Evolutionary conservation across 2,329 filamentous ascomycete genomes (phyloP).

Genomic region (Fusarium concolor): DNA sequence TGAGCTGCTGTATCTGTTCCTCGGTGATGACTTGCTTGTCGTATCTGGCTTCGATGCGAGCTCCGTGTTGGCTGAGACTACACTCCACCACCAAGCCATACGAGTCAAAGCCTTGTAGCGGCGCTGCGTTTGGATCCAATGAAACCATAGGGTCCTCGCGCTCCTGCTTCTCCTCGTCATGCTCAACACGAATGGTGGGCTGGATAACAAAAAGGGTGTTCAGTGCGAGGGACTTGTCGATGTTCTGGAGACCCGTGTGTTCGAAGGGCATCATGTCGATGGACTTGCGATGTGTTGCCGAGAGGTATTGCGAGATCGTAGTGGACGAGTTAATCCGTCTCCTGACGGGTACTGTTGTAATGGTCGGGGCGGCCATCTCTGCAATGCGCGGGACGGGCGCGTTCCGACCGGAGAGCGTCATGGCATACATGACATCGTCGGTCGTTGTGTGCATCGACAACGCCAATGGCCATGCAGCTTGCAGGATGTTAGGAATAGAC

Average conservation of each 20-base stretch:
- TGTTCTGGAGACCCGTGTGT: background rate
- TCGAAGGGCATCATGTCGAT: background rate
- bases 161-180: background rate
- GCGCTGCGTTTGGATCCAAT: constrained; percentile 4
- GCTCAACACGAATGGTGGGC: constrained; percentile 7
- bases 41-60: constrained; percentile 6
- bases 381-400: constrained; percentile 38
- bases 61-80: background rate
- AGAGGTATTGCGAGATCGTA: background rate
- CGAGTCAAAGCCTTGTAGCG: constrained; percentile 7
- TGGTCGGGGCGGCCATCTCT: constrained; percentile 11
- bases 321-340: background rate
- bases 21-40: constrained; percentile 3
- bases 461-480: constrained; percentile 47
- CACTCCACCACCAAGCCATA: constrained; percentile 5
- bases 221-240: background rate
- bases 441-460: constrained; percentile 1
- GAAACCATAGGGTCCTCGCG: constrained; percentile 5
- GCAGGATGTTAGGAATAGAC: background rate
- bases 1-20: constrained; percentile 3
- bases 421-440: constrained; percentile 56
- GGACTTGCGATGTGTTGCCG: background rate
- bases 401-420: constrained; percentile 55
- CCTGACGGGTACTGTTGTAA: background rate
- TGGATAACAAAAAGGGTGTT: constrained; percentile 7